A percentile compares a stretch with the other conserved stretches of the same genome.
phyloP scores from a whole-genome alignment of 305 asterid species.

The Plantago coronopus region DNA sequence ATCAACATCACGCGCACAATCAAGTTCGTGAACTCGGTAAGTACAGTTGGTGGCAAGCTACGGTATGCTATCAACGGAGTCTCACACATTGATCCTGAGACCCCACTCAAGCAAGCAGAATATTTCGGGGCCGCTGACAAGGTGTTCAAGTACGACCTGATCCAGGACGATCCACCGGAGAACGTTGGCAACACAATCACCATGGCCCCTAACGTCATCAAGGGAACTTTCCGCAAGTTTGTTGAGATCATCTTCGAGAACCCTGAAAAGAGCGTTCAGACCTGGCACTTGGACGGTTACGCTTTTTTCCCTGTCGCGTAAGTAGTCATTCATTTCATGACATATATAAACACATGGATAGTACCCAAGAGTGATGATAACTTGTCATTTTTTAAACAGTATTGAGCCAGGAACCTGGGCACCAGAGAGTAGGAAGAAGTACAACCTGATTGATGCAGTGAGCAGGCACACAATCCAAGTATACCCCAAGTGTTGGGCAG shows the following conservation, averaged over 20 bases:
- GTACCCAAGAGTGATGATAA: not conserved
- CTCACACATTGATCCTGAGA: slow-evolving; percentile 47
- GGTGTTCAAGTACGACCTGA: slow-evolving; percentile 48
- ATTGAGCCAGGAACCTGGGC: slow-evolving; percentile 66
- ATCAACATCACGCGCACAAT: slow-evolving; percentile 65
- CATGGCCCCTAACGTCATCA: slow-evolving; percentile 48
- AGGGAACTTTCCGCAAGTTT: slow-evolving; percentile 47
- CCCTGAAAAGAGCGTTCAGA: slow-evolving; percentile 55
- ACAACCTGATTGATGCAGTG: slow-evolving; percentile 66
- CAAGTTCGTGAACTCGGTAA: slow-evolving; percentile 38
- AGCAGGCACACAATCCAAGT: slow-evolving; percentile 73
- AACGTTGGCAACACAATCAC: slow-evolving; percentile 23
- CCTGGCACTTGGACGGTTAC: slow-evolving; percentile 68
- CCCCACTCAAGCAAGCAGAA: slow-evolving; percentile 63
- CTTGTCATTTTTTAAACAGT: slow-evolving; percentile 27
- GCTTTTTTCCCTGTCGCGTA: slow-evolving; percentile 72
- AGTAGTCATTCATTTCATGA: slow-evolving; percentile 4
- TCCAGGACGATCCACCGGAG: slow-evolving; percentile 39
- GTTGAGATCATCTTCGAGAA: slow-evolving; percentile 66
- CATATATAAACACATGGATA: not conserved
- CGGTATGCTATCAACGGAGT: slow-evolving; percentile 55
- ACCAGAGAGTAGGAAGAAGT: slow-evolving; percentile 46
- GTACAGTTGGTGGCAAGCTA: slow-evolving; percentile 43
- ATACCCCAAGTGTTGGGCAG: slow-evolving; percentile 71
- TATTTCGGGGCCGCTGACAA: slow-evolving; percentile 38